phyloP scores from a whole-genome alignment of 2,329 filamentous ascomycete genomes.

The Diaporthe aspalathi region DNA sequence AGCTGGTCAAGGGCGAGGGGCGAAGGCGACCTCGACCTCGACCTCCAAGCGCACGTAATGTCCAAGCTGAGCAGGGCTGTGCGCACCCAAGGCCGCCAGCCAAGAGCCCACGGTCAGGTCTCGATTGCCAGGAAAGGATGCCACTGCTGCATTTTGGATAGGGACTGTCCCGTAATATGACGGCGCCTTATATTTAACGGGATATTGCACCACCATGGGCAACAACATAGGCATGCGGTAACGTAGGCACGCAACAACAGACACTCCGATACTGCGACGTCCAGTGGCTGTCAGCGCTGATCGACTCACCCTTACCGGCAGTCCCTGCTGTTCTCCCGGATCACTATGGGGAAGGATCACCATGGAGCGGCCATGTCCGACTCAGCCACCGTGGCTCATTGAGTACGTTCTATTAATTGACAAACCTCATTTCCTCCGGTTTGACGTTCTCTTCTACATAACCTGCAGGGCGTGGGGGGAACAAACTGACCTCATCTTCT shows the following conservation, averaged over 20 bases:
- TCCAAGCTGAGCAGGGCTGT: constrained; percentile 8
- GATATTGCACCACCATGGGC: neutral
- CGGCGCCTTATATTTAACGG: neutral
- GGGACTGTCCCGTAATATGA: constrained; percentile 2
- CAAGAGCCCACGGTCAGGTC: constrained; percentile 3
- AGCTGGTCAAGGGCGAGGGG: neutral
- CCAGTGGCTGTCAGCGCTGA: neutral
- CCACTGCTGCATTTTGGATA: constrained; percentile 12
- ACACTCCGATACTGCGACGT: neutral
- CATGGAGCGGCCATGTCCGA: neutral
- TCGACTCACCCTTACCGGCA: neutral
- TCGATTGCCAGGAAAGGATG: neutral
- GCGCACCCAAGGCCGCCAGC: constrained; percentile 4
- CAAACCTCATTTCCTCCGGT: neutral
- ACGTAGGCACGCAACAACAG: too few relatives aligned
- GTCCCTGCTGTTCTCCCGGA: neutral
- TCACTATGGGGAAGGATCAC: constrained; percentile 1
- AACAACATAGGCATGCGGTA: neutral
- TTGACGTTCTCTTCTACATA: neutral
- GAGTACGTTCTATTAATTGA: constrained; percentile 7
- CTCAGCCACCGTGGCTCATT: constrained; percentile 16
- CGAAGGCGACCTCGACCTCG: constrained; percentile 4
- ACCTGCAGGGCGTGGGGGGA: neutral
- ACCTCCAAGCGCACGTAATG: neutral
- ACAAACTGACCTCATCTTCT: too few relatives aligned